Evolutionary conservation across 352 stramenopile species (phyloP).

Genomic region (Nothophytophthora sp.): DNA sequence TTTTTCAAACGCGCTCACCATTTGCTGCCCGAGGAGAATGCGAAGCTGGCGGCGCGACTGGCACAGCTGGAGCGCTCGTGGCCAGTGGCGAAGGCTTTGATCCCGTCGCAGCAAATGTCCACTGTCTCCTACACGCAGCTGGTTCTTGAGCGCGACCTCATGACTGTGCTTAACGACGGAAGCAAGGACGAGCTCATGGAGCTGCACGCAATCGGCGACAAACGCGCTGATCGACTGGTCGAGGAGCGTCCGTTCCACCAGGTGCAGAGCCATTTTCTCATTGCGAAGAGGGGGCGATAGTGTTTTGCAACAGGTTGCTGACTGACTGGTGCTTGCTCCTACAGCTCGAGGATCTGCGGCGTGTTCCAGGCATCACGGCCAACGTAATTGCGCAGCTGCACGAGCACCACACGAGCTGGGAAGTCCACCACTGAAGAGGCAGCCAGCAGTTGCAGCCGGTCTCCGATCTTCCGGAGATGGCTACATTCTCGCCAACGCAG

Average conservation of each 20-base stretch:
- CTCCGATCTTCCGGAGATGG: not conserved
- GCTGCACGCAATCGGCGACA: constrained; percentile 54
- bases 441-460: not conserved
- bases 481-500: not conserved
- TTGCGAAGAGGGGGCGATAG: no score
- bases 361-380: constrained; percentile 43
- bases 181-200: constrained; percentile 38
- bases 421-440: constrained; percentile 12
- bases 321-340: not conserved
- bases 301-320: no score
- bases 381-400: constrained; percentile 47
- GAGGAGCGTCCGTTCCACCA: constrained; percentile 41
- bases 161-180: constrained; percentile 50
- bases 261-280: constrained; percentile 11
- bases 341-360: constrained; percentile 44
- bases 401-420: constrained; percentile 39
- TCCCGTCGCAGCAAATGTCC: constrained; percentile 42
- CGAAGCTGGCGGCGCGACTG: constrained; percentile 49
- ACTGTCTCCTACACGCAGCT: constrained; percentile 37
- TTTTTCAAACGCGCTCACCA: constrained; percentile 59
- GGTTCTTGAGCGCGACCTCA: constrained; percentile 52
- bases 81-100: constrained; percentile 7
- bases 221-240: constrained; percentile 47
- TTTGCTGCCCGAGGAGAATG: constrained; percentile 46
- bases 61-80: constrained; percentile 29